Base-by-base conservation (phyloP, 1,284 basidiomycete genomes). In the Ceratobasidium sp. region DNA sequence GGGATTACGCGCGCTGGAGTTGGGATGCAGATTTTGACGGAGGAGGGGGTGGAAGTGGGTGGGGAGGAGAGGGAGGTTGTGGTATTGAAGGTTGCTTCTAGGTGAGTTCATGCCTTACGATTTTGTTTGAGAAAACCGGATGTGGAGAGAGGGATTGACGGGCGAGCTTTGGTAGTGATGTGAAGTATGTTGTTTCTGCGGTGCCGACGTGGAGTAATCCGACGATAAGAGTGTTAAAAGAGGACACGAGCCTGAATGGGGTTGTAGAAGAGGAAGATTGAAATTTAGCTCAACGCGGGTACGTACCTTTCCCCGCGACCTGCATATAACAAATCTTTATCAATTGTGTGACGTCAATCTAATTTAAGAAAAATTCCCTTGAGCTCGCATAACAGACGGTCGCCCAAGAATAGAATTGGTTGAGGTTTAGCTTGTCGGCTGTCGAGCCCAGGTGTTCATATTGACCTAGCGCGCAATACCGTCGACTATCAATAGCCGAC, bases 1-100 rank as follows among this genome's bases (percentile, higher is more conserved):
- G 67, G 67, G 17, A 50, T 72, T 15, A 72, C 67, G 22, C 36
- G 67, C 31, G 67, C 67, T 7, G 67, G 67, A n/a, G 47, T 60
- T 7, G 27, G 22, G 17, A 22, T 72, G 3, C 56, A 72, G 22
- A 47, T 72, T 45, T 44, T 72, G 24, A 47, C 29, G 19, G 51
- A 69, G 29, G 31, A 56, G 17, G 54, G 22, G 24, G 66, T 45
- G 22, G 44, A 44, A 17, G 41, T 48, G 8, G 33, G 19, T 41
- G 29, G 48, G 24, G 29, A 66, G 47, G 48, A 53, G n/a, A 14
- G 33, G 14, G 63, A 45, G 17, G 15, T 47, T 24, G 56, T 60
- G 5, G 56, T 72, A 6, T 36, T 72, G 33, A 56, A 56, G 22
- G 67, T 60, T 24, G 67, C 47, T 11, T 48, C 67, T n/a, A 56